These are phyloP conservation scores for Lipomyces lipofer DNA, from an alignment of 805 yeast species.

Conservation along the genomic window DNA sequence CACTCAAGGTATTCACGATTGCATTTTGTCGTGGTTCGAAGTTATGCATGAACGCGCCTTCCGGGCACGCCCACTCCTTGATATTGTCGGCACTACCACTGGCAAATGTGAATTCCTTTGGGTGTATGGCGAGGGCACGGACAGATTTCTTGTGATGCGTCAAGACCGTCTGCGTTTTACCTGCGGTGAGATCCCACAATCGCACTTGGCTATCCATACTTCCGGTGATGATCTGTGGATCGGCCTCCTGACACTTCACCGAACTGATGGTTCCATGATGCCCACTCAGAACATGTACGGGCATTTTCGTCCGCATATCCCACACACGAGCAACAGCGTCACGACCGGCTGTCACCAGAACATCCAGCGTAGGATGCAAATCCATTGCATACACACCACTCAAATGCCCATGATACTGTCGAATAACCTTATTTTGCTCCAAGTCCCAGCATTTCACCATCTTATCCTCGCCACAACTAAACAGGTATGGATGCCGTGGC, in stretches of 20 bases:
- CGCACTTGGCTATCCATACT: conserved; percentile 83
- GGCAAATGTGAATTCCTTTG: conserved; percentile 69
- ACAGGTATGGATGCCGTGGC: conserved; percentile 78
- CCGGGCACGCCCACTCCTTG: conserved; percentile 80
- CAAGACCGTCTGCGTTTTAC: conserved; percentile 64
- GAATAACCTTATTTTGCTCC: conserved; percentile 74
- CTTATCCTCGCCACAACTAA: conserved; percentile 91
- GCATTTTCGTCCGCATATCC: conserved; percentile 83
- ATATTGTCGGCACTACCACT: conserved; percentile 81
- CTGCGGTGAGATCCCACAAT: conserved; percentile 88
- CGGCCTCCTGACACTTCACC: conserved; percentile 65
- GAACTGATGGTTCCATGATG: conserved; percentile 75
- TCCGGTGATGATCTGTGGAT: conserved; percentile 83
- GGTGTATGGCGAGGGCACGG: conserved; percentile 69
- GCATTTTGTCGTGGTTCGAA: conserved; percentile 48
- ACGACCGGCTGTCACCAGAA: conserved; percentile 83
- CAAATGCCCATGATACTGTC: conserved; percentile 92
- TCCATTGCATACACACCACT: conserved; percentile 85
- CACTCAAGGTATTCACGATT: conserved; percentile 68
- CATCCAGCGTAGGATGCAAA: conserved; percentile 82
- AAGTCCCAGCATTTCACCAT: conserved; percentile 94
- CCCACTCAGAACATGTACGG: conserved; percentile 77
- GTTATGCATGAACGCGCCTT: conserved; percentile 68
- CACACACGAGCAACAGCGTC: conserved; percentile 86
- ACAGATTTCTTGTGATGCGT: conserved; percentile 86